These are phyloP conservation scores for Mortierella sp. DNA, from an alignment of 371 early-diverging fungal genomes.

Conservation along the genomic window DNA sequence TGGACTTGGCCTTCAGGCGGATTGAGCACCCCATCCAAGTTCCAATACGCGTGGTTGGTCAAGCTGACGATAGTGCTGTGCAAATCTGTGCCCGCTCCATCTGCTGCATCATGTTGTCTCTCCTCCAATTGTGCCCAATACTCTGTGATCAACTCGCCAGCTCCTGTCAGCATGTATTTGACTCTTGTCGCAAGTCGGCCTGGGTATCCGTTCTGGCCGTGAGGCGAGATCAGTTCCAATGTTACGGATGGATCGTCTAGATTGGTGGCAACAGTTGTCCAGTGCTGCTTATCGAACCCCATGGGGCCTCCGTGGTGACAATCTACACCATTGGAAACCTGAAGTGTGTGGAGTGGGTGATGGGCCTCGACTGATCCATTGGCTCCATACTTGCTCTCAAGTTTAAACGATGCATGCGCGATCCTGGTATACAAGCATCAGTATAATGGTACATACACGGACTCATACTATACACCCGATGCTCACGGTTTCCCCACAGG, in stretches of 20 bases:
- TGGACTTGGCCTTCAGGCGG: not conserved
- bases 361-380: not conserved
- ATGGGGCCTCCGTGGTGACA: constrained; percentile 41
- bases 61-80: constrained; percentile 47
- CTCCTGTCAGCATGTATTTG: constrained; percentile 15
- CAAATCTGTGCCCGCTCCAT: constrained; percentile 3
- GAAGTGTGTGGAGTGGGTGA: constrained; percentile 3
- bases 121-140: constrained; percentile 29
- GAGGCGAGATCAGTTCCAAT: constrained; percentile 25
- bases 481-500: not conserved
- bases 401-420: constrained; percentile 30
- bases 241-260: constrained; percentile 13
- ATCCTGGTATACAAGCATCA: constrained; percentile 5
- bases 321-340: constrained; percentile 39
- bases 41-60: constrained; percentile 49
- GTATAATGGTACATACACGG: not conserved
- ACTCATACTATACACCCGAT: not conserved
- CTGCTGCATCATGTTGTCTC: not conserved
- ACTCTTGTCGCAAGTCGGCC: constrained; percentile 33
- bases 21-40: constrained; percentile 45
- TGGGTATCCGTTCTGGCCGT: constrained; percentile 42
- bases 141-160: constrained; percentile 25
- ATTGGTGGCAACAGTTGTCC: constrained; percentile 23
- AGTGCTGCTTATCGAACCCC: constrained; percentile 47
- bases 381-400: constrained; percentile 14